Evolutionary conservation across 495 filamentous ascomycete species (phyloP).

Genomic region (Aspergillus diversus): DNA sequence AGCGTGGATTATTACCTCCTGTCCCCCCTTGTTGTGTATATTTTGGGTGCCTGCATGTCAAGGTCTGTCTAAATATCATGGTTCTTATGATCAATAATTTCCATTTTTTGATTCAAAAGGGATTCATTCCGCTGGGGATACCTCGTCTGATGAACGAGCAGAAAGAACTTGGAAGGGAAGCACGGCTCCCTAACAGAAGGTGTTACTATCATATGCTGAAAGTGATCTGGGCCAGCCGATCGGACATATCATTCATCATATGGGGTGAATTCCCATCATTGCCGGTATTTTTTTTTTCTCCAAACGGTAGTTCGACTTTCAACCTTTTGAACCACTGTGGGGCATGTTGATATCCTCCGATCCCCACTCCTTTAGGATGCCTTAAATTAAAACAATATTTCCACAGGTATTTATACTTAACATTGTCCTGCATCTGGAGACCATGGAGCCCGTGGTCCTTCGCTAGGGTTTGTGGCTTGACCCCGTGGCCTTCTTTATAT

Average conservation of each 20-base stretch:
- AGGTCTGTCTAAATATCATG: too few relatives aligned
- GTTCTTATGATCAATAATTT: background rate
- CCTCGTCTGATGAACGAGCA: too few relatives aligned
- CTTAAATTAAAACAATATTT: background rate
- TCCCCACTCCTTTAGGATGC: conserved; percentile 3
- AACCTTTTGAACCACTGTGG: background rate
- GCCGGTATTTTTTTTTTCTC: conserved; percentile 10
- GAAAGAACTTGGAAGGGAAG: too few relatives aligned
- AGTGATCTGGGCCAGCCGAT: conserved; percentile 3
- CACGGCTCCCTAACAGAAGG: background rate
- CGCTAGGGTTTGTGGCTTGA: conserved; percentile 60
- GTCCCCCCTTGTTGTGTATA: too few relatives aligned
- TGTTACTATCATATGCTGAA: background rate
- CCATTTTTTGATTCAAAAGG: too few relatives aligned
- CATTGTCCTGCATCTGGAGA: conserved; percentile 26
- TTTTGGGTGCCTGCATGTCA: too few relatives aligned
- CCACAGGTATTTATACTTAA: background rate
- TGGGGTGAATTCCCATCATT: background rate
- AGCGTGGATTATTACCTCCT: too few relatives aligned
- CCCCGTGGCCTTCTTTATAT: conserved; percentile 71
- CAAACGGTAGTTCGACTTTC: too few relatives aligned
- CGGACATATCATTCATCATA: conserved; percentile 14
- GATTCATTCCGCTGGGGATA: too few relatives aligned
- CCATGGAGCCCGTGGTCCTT: conserved; percentile 53
- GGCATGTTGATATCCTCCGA: background rate